phyloP scores from a whole-genome alignment of 2,329 filamentous ascomycete genomes.

The Sclerotinia sclerotiorum region DNA sequence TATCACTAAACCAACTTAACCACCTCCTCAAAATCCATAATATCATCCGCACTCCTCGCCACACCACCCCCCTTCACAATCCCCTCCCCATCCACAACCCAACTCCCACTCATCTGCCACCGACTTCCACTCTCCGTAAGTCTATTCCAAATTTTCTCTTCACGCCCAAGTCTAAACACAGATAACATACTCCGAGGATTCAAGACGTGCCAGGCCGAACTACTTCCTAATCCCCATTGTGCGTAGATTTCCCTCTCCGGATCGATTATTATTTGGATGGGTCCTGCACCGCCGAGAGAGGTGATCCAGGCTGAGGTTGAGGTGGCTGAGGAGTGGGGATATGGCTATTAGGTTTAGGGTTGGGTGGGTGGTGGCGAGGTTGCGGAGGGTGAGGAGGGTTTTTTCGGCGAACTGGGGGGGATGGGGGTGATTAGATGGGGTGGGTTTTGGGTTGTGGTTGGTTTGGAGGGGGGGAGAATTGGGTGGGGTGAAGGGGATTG shows the following conservation, averaged over 20 bases:
- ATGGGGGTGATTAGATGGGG: constrained; percentile 5
- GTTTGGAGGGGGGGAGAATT: neutral
- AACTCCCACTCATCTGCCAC: constrained; percentile 43
- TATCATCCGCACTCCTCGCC: too few relatives aligned
- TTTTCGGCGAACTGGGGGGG: constrained; percentile 55
- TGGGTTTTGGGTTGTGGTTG: neutral
- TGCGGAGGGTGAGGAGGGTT: constrained; percentile 56
- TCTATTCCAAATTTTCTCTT: constrained; percentile 66
- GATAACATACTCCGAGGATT: constrained; percentile 57
- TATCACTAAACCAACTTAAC: too few relatives aligned
- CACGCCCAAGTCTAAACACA: constrained; percentile 57
- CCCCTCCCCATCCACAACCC: too few relatives aligned
- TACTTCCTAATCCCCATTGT: constrained; percentile 61
- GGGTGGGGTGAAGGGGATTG: too few relatives aligned
- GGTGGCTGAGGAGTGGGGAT: constrained; percentile 58
- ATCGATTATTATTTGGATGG: constrained; percentile 61
- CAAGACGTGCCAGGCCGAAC: constrained; percentile 61
- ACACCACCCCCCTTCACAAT: too few relatives aligned
- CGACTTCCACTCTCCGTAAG: constrained; percentile 64
- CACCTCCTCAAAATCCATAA: too few relatives aligned
- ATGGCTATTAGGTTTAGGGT: constrained; percentile 59
- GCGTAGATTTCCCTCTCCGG: constrained; percentile 59
- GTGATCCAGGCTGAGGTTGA: constrained; percentile 49
- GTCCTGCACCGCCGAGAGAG: constrained; percentile 38
- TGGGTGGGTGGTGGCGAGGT: constrained; percentile 51